Base-by-base conservation (phyloP, 2,329 filamentous ascomycete species). In the Raffaelea ambrosiae region DNA sequence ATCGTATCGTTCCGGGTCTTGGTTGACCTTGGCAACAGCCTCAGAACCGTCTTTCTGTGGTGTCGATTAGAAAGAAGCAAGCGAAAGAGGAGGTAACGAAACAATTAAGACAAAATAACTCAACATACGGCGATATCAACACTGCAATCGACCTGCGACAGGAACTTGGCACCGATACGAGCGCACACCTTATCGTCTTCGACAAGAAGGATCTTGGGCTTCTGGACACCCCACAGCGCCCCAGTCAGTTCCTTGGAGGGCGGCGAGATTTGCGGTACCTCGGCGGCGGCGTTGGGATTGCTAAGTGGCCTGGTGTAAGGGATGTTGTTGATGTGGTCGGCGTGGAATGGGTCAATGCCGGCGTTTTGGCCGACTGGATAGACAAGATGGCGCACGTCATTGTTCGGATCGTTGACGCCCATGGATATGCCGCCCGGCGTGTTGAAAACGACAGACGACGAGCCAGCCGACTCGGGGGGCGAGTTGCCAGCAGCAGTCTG, bases 251-350 rank as follows among this genome's bases (percentile, higher is more conserved):
- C 61, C 56, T 63, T 60, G 40, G 59, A 48, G 53, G 58, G 57
- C 47, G 63, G 62, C 45, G 67, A 63, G 36, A 57, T 60, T 13
- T 69, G 66, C n/a, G 69, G 61, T 51, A 67, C 64, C 47, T 74
- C 66, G 18, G 65, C 62, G 43, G 68, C 56, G 4, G 62, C 56
- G 41, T 62, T 69, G 3, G 72, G 68, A 44, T 74, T 72, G 49
- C 85, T 88, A 3, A 86, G 74, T 16, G 79, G 88, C 66, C 88
- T 72, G 9, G 84, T 74, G 61, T 95, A 97, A 0, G 90, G 88
- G 48, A 96, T 94, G 62, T 95, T 95, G 68, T 91, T 82, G 60
- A 96, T 88, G 60, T 96, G 89, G 58, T 96, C 90, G 57, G 87
- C 85, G 61, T 91, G 90, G 75, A 95, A 93, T 1, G 91, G 90